These are phyloP conservation scores for Phyllosticta citriasiana DNA, from an alignment of 2,329 filamentous ascomycete genomes.

Conservation along the genomic window DNA sequence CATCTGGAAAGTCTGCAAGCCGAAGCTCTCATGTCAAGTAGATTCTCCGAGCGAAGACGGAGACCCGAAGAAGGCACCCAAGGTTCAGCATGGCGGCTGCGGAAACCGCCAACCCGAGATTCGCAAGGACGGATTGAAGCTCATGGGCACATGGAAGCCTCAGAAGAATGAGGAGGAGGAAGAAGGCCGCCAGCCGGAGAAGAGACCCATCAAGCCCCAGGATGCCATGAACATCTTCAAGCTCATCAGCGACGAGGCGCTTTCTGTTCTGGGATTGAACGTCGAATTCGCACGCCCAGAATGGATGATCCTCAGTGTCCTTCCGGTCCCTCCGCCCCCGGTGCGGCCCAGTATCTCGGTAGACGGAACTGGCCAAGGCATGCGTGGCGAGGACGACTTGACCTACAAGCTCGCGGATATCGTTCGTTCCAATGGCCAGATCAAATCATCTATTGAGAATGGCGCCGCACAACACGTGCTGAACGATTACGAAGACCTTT, in stretches of 20 bases:
- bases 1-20: slow-evolving; percentile 87
- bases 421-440: slow-evolving; percentile 92
- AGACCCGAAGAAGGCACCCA: slow-evolving; percentile 42
- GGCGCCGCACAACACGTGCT: slow-evolving; percentile 87
- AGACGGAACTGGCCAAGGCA: slow-evolving; percentile 83
- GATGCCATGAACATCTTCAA: slow-evolving; percentile 80
- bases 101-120: slow-evolving; percentile 86
- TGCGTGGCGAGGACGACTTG: slow-evolving; percentile 95
- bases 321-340: slow-evolving; percentile 89
- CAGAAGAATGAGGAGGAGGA: slow-evolving; percentile 64
- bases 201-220: slow-evolving; percentile 71
- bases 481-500: slow-evolving; percentile 77
- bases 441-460: slow-evolving; percentile 80
- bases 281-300: slow-evolving; percentile 92
- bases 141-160: slow-evolving; percentile 65
- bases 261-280: slow-evolving; percentile 82
- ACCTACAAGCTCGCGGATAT: slow-evolving; percentile 99
- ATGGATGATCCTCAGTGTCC: slow-evolving; percentile 94
- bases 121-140: slow-evolving; percentile 73
- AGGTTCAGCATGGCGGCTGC: slow-evolving; percentile 69
- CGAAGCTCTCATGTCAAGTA: slow-evolving; percentile 58
- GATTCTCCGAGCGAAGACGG: slow-evolving; percentile 44
- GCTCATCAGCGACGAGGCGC: slow-evolving; percentile 70
- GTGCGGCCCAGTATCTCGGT: slow-evolving; percentile 96
- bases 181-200: slow-evolving; percentile 54